These are phyloP conservation scores for Gelatoporia subvermispora DNA, from an alignment of 768 basidiomycete species.

Conservation along the genomic window DNA sequence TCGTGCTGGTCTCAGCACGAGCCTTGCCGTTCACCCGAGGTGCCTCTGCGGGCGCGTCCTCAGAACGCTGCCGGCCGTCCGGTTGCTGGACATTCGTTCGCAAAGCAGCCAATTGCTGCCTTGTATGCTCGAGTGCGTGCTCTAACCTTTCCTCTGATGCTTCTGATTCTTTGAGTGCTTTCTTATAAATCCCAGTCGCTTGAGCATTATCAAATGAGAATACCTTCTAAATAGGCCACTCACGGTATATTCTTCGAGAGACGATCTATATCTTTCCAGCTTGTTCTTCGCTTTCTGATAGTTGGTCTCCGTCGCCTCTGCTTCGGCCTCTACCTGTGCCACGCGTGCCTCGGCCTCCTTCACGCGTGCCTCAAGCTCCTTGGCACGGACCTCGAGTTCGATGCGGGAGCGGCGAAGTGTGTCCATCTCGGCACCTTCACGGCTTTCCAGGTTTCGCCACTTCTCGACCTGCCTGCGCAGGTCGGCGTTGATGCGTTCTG, in stretches of 20 bases:
- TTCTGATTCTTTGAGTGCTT: conserved; percentile 35
- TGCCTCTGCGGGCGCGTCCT: conserved; percentile 12
- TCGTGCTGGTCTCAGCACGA: neutral
- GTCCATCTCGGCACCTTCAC: conserved; percentile 56
- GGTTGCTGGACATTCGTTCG: conserved; percentile 43
- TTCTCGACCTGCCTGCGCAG: conserved; percentile 61
- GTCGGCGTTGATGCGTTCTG: conserved; percentile 49
- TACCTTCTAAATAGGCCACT: neutral
- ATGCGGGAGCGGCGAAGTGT: conserved; percentile 46
- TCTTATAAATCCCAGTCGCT: neutral
- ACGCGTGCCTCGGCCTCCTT: conserved; percentile 24
- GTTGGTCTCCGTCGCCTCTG: conserved; percentile 8
- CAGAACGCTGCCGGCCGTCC: conserved; percentile 37
- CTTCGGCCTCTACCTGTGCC: conserved; percentile 24
- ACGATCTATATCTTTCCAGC: conserved; percentile 21
- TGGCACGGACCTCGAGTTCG: conserved; percentile 52
- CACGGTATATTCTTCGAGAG: conserved; percentile 19
- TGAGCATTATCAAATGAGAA: too few relatives aligned
- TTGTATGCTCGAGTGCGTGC: conserved; percentile 29
- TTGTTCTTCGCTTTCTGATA: conserved; percentile 24
- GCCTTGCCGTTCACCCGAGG: neutral
- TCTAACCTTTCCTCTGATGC: conserved; percentile 18
- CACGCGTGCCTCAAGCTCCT: conserved; percentile 37
- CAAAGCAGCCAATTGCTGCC: conserved; percentile 16
- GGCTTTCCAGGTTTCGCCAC: conserved; percentile 65